Evolutionary conservation across 1,284 basidiomycete genomes (phyloP).

Genomic region (Ganoderma multipileum): DNA sequence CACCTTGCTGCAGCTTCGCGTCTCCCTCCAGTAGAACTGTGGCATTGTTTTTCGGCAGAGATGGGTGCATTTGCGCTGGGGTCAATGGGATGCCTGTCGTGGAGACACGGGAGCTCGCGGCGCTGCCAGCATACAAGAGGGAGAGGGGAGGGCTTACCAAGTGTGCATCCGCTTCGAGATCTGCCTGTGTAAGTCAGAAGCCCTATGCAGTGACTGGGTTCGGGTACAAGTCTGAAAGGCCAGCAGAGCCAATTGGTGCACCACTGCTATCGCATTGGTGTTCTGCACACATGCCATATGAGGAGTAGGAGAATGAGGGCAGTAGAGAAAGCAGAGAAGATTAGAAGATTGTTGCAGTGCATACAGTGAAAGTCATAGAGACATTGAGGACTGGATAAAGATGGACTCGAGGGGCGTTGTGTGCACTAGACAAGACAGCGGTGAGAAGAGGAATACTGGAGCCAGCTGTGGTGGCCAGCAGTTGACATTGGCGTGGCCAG

Average conservation of each 20-base stretch:
- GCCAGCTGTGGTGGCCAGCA: too few species aligned
- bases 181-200: constrained; percentile 28
- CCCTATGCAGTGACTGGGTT: constrained; percentile 21
- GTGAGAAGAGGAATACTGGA: too few species aligned
- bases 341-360: too few species aligned
- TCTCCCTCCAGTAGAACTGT: background rate
- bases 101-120: constrained; percentile 30
- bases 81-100: constrained; percentile 27
- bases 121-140: constrained; percentile 33
- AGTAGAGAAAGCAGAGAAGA: constrained; percentile 33
- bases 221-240: constrained; percentile 21
- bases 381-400: too few species aligned
- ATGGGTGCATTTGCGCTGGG: constrained; percentile 20
- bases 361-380: too few species aligned
- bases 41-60: constrained; percentile 11
- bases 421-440: too few species aligned
- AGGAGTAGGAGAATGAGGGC: constrained; percentile 31
- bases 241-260: constrained; percentile 25
- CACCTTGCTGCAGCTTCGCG: constrained; percentile 14
- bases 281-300: constrained; percentile 31
- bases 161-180: constrained; percentile 21
- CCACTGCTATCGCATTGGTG: constrained; percentile 31
- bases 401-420: too few species aligned
- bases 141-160: constrained; percentile 31
- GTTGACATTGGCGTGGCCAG: too few species aligned